Base-by-base conservation (phyloP, 495 filamentous ascomycete species). In the Trypethelium eluteriae region DNA sequence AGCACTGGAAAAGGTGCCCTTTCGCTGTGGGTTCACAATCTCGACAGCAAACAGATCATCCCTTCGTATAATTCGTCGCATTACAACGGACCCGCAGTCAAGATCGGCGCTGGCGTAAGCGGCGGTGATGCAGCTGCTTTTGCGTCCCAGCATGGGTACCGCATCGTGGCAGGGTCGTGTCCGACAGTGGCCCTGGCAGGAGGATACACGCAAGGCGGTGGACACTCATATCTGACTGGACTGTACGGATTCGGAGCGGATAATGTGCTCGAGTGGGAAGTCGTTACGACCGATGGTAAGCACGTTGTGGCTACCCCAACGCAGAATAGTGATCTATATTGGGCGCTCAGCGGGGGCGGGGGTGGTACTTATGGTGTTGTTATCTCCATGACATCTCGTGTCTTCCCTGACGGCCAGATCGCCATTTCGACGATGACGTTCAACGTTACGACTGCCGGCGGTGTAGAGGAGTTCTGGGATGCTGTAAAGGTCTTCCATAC, bases 1-100 rank as follows among this genome's bases (percentile, higher is more conserved):
- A 76, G 74, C 1, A 68, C 69, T 14, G 78, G 78, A 38, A 77
- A 76, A 38, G 78, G 77, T 36, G 73, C 72, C n/a, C 67, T 81
- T 14, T 66, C 73, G 56, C 69, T 81, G 32, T 81, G 78, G 78
- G 73, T 77, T 25, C 75, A 70, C 59, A 70, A 78, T 50, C 64
- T 80, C 14, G 41, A 69, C 25, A 71, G 79, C 14, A 39, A 75
- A 10, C 59, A 39, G 0, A 77, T 73, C 39, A 59, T 38, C 2
- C 68, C 74, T 0, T 69, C 73, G 2, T 36, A 62, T 3, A 25
- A 57, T 0, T 64, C 47, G 16, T 67, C 53, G 3, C 44, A 63
- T 6, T 80, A 74, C 74, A 75, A 63, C 2, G 77, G 77, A 0
- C 64, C 64, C 49, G 76, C 78, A 16, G 70, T 80, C 47, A 74